Percentiles rank a stretch among this genome's conserved stretches.
These are phyloP conservation scores for Oenanthe sinensis DNA, from an alignment of 129 eudicot genomes.

Conservation along the genomic window DNA sequence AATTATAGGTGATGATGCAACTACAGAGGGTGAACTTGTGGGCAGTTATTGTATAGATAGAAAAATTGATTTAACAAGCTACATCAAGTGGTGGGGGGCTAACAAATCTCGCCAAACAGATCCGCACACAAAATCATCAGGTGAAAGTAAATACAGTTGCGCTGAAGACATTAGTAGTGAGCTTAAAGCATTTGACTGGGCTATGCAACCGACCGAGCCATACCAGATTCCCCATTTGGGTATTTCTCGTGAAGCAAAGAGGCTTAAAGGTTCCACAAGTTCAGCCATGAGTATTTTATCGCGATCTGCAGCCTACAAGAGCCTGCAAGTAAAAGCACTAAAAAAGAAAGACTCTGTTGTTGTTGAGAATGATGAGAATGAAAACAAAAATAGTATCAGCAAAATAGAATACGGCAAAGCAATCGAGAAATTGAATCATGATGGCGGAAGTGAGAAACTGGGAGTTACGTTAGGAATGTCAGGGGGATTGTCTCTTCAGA, in stretches of 20 bases:
- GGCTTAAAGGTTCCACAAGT: conserved; percentile 39
- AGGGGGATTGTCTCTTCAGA: conserved; percentile 48
- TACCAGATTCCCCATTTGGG: conserved; percentile 88
- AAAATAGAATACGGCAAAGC: conserved; percentile 64
- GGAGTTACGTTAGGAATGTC: conserved; percentile 47
- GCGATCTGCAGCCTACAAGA: conserved; percentile 78
- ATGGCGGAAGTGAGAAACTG: conserved; percentile 46
- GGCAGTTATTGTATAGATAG: conserved; percentile 61
- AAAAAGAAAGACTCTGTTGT: conserved; percentile 46
- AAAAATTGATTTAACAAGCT: conserved; percentile 76
- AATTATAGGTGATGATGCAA: conserved; percentile 61
- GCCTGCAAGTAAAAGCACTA: conserved; percentile 61
- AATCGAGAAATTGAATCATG: conserved; percentile 46
- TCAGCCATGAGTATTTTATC: conserved; percentile 88
- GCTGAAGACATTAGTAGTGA: conserved; percentile 63
- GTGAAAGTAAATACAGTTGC: conserved; percentile 39
- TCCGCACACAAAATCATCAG: conserved; percentile 43
- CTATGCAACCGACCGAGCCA: conserved; percentile 63
- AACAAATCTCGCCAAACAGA: conserved; percentile 53
- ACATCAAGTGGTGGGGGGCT: conserved; percentile 93
- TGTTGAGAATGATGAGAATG: conserved; percentile 66
- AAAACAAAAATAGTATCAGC: conserved; percentile 55
- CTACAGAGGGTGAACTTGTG: conserved; percentile 51
- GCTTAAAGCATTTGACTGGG: conserved; percentile 49
- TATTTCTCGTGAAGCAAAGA: conserved; percentile 33